phyloP scores from a whole-genome alignment of 1,284 basidiomycete genomes.

The Microbotryum lychnidis-dioicae region DNA sequence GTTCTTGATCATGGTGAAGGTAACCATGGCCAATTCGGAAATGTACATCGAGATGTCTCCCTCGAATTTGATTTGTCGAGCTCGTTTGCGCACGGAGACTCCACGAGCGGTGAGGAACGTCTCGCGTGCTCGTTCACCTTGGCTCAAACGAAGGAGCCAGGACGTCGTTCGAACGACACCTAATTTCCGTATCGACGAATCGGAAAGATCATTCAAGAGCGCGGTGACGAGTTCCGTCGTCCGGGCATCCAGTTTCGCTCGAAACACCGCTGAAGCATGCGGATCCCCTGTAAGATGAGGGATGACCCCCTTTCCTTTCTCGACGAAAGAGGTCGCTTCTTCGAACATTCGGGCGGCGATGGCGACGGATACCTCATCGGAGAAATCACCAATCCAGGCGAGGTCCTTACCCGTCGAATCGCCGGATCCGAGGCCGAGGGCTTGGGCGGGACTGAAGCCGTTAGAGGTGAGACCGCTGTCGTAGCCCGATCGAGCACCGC shows the following conservation, averaged over 20 bases:
- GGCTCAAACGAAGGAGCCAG: conserved; percentile 64
- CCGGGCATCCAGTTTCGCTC: conserved; percentile 57
- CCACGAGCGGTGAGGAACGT: conserved; percentile 75
- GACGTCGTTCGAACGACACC: conserved; percentile 62
- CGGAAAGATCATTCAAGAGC: conserved; percentile 64
- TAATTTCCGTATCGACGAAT: conserved; percentile 68
- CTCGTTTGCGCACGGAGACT: conserved; percentile 63
- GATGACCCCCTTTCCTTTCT: conserved; percentile 46
- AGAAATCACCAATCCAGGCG: conserved; percentile 79
- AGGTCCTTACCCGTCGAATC: conserved; percentile 57
- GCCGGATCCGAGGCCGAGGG: conserved; percentile 30
- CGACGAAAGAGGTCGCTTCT: conserved; percentile 70
- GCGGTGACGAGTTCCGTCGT: conserved; percentile 62
- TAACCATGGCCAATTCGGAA: conserved; percentile 68
- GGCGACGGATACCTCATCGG: conserved; percentile 82
- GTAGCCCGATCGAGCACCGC: conserved; percentile 15
- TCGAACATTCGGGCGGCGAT: conserved; percentile 86
- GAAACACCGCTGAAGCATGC: conserved; percentile 42
- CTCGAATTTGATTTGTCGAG: conserved; percentile 80
- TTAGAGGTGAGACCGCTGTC: conserved; percentile 19
- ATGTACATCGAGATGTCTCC: conserved; percentile 74
- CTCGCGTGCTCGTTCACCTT: conserved; percentile 67
- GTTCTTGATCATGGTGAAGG: conserved; percentile 84
- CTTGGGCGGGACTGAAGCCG: conserved; percentile 26
- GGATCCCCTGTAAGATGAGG: conserved; percentile 32